Base-by-base conservation (phyloP, 2,329 filamentous ascomycete genomes). In the Fusarium xylarioides region DNA sequence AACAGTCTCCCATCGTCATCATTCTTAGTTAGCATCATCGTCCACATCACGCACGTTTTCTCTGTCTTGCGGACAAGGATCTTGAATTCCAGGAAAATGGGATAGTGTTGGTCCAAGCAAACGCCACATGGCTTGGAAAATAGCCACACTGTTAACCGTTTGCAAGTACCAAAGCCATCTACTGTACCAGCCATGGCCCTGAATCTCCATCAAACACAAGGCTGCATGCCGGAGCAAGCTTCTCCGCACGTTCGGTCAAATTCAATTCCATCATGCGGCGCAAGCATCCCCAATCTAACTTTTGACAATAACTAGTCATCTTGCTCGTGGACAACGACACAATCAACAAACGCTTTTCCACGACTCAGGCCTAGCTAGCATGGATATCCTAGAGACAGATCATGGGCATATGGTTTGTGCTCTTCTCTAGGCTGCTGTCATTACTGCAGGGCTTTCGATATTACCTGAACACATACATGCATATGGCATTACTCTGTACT, bases 211-310 rank as follows among this genome's bases (percentile, higher is more conserved):
- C 71, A 61, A 68, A 68, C 67, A 74, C 68, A 54, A 74, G 67
- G 59, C 71, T 74, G 71, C 52, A 55, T 61, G 26, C 62, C 59
- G 58, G 69, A 74, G 71, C 67, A 68, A 72, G 73, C 73, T 68
- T 74, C 75, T 75, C 75, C 74, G 75, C 68, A 77, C 49, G 60
- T 69, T 74, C 60, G 64, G 72, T 60, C 72, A 71, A 73, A 73
- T 76, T 76, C 63, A 71, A 70, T 68, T 71, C 61, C 61, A 71
- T 66, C 43, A 66, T 74, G 63, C 66, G 65, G 68, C 74, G 70
- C 59, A 60, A 63, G 55, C 64, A 73, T 70, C 53, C 63, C 70
- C 70, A 70, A 70, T 66, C 57, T 49, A 56, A 50, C 32, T 57
- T 57, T 58, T 58, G 61, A 73, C 40, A 55, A 59, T 53, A 23